These are phyloP conservation scores for Closterium sp. DNA, from an alignment of 139 green algal species.

Conservation along the genomic window DNA sequence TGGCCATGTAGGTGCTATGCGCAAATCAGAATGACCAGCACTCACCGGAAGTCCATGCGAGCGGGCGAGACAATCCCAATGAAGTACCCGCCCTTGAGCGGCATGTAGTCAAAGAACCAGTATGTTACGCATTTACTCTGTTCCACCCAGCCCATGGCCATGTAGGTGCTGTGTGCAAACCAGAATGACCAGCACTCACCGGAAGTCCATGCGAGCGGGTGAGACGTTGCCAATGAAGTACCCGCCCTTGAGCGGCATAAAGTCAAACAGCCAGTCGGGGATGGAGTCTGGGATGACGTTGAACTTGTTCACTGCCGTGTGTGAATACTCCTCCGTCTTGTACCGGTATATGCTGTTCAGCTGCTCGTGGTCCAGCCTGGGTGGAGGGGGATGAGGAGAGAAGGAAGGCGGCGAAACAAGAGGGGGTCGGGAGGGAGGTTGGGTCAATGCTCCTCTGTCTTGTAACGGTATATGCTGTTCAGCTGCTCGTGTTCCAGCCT, in stretches of 20 bases:
- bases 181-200: not conserved
- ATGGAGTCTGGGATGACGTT: slow-evolving; percentile 54
- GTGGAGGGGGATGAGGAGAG: too few species aligned
- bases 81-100: slow-evolving; percentile 41
- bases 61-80: slow-evolving; percentile 43
- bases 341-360: slow-evolving; percentile 53
- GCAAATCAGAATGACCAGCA: too few species aligned
- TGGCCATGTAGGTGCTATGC: too few species aligned
- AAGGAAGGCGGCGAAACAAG: slow-evolving; percentile 35
- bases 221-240: slow-evolving; percentile 51
- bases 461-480: slow-evolving; percentile 48
- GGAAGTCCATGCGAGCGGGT: slow-evolving; percentile 48
- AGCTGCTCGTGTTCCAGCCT: slow-evolving; percentile 44
- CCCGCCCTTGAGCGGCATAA: slow-evolving; percentile 37
- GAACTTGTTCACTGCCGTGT: slow-evolving; percentile 53
- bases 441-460: slow-evolving; percentile 52
- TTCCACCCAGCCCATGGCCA: too few species aligned
- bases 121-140: not conserved
- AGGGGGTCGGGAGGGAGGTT: slow-evolving; percentile 32
- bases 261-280: slow-evolving; percentile 52
- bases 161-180: too few species aligned
- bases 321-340: slow-evolving; percentile 54
- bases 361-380: slow-evolving; percentile 41
- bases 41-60: slow-evolving; percentile 44
- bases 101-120: slow-evolving; percentile 48